Percentiles rank a stretch among this genome's conserved stretches.
Evolutionary conservation across 2,329 filamentous ascomycete species (phyloP).

Genomic region (Leptographium wingfieldii): DNA sequence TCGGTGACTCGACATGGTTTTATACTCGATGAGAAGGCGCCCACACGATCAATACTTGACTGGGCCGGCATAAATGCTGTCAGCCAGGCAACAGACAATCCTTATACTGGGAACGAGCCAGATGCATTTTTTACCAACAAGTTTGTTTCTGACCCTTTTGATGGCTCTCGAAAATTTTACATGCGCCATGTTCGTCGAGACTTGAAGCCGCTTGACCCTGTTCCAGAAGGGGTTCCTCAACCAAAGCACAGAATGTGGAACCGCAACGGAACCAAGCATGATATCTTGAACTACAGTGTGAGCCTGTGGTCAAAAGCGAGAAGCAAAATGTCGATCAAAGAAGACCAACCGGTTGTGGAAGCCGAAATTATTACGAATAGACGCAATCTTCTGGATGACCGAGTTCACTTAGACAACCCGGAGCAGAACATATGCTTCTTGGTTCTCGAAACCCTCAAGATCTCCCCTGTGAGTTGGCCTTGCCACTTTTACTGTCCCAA

Average conservation of each 20-base stretch:
- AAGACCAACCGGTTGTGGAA: constrained; percentile 69
- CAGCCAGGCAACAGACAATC: constrained; percentile 15
- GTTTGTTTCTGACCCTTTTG: constrained; percentile 43
- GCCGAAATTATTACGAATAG: constrained; percentile 62
- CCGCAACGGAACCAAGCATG: constrained; percentile 25
- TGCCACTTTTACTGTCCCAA: constrained; percentile 18
- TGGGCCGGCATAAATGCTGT: constrained; percentile 32
- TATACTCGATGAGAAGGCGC: constrained; percentile 10
- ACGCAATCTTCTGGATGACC: constrained; percentile 71
- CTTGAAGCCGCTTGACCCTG: constrained; percentile 50
- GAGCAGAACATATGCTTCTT: constrained; percentile 44
- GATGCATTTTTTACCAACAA: constrained; percentile 39
- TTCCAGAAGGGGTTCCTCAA: constrained; percentile 43
- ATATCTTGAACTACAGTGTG: constrained; percentile 73
- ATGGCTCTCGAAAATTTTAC: constrained; percentile 52
- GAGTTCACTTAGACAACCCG: constrained; percentile 33
- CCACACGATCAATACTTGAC: constrained; percentile 35
- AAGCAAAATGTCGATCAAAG: constrained; percentile 37
- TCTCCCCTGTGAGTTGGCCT: constrained; percentile 51
- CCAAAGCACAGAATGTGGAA: constrained; percentile 31
- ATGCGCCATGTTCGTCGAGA: constrained; percentile 38
- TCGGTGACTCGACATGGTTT: constrained; percentile 15
- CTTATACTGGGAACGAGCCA: constrained; percentile 29
- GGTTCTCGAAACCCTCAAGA: constrained; percentile 61
- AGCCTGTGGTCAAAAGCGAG: constrained; percentile 58